Conservation (phyloP, 2,329 filamentous ascomycete genomes). For the Davidsoniella australis region DNA sequence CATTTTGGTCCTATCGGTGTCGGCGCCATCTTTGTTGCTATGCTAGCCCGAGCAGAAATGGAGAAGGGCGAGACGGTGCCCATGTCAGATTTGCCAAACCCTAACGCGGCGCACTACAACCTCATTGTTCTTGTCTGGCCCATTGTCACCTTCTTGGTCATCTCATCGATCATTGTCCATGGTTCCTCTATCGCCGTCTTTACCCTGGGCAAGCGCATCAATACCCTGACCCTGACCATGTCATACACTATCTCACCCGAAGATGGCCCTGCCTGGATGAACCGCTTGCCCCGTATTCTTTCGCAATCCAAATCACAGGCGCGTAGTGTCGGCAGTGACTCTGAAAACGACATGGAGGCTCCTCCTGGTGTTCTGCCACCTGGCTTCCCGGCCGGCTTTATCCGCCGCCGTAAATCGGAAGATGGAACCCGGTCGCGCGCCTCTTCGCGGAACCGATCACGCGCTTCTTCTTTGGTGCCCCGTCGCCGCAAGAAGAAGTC, state of each 20-base stretch:
- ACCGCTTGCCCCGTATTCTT: conserved; percentile 58
- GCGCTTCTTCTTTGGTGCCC: conserved; percentile 25
- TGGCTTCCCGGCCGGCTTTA: conserved; percentile 56
- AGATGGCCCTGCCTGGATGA: conserved; percentile 88
- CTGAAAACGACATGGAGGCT: conserved; percentile 35
- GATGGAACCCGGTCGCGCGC: conserved; percentile 10
- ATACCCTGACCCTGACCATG: conserved; percentile 86
- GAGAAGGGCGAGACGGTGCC: conserved; percentile 64
- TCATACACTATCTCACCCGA: conserved; percentile 86
- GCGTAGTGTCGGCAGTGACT: conserved; percentile 66
- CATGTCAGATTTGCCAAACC: conserved; percentile 40
- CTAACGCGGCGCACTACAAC: conserved; percentile 39
- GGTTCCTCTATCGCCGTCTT: conserved; percentile 98
- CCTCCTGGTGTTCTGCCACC: conserved; percentile 56
- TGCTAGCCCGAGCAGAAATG: conserved; percentile 81
- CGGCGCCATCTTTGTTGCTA: conserved; percentile 87
- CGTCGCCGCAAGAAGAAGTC: conserved; percentile 46
- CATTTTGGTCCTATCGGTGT: conserved; percentile 97
- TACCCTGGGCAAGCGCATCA: conserved; percentile 93
- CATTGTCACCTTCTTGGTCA: conserved; percentile 83
- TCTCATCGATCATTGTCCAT: conserved; percentile 86
- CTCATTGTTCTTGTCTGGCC: conserved; percentile 87
- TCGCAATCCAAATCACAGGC: conserved; percentile 63
- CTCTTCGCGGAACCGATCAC: conserved; percentile 11
- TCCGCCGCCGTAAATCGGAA: conserved; percentile 41